Evolutionary conservation across 805 yeast genomes (phyloP).

Genomic region (Saccharomycopsis sp.): DNA sequence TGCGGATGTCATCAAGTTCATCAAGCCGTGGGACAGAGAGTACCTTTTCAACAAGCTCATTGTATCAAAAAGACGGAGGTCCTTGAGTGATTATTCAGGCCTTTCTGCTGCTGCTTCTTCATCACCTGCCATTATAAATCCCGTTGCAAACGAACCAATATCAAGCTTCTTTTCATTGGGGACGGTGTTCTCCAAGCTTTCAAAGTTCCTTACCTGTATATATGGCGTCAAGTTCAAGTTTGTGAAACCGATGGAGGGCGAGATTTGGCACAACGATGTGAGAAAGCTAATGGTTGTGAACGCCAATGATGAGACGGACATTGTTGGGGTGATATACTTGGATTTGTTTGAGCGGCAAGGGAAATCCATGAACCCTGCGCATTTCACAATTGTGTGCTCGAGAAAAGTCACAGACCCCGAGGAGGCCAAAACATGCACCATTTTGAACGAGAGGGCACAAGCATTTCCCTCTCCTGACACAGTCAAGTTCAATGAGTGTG

Average conservation of each 20-base stretch:
- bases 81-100: too few species aligned
- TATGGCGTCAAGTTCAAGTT: conserved; percentile 76
- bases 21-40: conserved; percentile 92
- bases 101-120: too few species aligned
- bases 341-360: conserved; percentile 76
- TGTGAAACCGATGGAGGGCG: conserved; percentile 53
- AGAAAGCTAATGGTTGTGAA: conserved; percentile 71
- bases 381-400: conserved; percentile 93
- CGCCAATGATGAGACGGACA: conserved; percentile 43
- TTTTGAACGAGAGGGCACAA: conserved; percentile 20
- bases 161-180: conserved; percentile 75
- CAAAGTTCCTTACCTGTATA: conserved; percentile 54
- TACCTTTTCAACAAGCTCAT: conserved; percentile 35
- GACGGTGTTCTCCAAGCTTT: conserved; percentile 74
- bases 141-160: conserved; percentile 34
- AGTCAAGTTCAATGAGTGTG: conserved; percentile 20
- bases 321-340: conserved; percentile 76
- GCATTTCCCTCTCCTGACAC: background rate
- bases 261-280: conserved; percentile 84
- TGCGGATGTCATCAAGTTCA: conserved; percentile 34
- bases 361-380: conserved; percentile 82
- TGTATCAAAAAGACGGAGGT: conserved; percentile 20
- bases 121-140: background rate
- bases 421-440: conserved; percentile 27
- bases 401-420: conserved; percentile 49